A percentile compares a stretch with the other conserved stretches of the same genome.
These are phyloP conservation scores for Cercospora citrullina DNA, from an alignment of 2,329 filamentous ascomycete species.

Conservation along the genomic window DNA sequence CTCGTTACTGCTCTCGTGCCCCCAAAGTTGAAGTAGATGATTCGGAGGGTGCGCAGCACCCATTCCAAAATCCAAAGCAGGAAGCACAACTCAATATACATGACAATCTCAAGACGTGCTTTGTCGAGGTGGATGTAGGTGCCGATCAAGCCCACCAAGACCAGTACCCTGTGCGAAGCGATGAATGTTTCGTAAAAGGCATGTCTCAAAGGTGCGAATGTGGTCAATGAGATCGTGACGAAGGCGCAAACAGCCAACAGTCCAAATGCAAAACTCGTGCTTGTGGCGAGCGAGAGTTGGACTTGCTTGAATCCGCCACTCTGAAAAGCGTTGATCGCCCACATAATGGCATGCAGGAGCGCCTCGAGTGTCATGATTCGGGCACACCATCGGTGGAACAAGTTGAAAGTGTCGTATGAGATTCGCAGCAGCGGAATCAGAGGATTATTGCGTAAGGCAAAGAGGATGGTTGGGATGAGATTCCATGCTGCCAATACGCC, in stretches of 20 bases:
- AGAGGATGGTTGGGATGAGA: not conserved
- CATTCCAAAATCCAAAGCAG: not conserved
- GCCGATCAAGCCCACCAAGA: constrained; percentile 64
- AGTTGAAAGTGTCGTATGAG: constrained; percentile 95
- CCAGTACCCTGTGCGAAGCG: constrained; percentile 77
- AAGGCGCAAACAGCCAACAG: not conserved
- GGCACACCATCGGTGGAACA: constrained; percentile 80
- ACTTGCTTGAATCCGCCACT: not conserved
- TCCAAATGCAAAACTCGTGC: not conserved
- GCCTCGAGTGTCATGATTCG: constrained; percentile 69
- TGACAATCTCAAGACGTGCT: constrained; percentile 62
- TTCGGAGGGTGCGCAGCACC: not conserved
- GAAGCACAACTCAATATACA: not conserved
- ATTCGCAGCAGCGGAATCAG: constrained; percentile 78
- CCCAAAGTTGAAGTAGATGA: not conserved
- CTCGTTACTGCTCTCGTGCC: not conserved
- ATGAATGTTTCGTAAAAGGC: constrained; percentile 96
- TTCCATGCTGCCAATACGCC: not conserved
- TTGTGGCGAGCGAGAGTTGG: not conserved
- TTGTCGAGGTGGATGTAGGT: constrained; percentile 77
- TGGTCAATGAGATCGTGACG: constrained; percentile 54
- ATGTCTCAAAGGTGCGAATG: not conserved
- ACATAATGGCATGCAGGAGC: constrained; percentile 38
- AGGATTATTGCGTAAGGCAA: constrained; percentile 60
- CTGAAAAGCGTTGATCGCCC: not conserved